Base-by-base conservation (phyloP, 1,284 basidiomycete species). In the Neonothopanus nambi region DNA sequence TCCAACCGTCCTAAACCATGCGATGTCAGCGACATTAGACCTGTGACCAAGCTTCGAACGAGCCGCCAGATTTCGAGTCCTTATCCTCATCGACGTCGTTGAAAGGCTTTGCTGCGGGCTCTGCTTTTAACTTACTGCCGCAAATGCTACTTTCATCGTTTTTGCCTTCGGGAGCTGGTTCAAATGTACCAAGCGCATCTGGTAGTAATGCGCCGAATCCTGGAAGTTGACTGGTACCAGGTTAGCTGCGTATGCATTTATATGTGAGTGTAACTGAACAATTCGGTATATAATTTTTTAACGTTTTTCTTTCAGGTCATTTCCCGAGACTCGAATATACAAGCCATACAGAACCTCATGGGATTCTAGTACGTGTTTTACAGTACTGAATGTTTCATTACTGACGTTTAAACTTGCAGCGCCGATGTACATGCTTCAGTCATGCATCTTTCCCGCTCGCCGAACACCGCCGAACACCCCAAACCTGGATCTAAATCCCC, bases 321-420 rank as follows among this genome's bases (percentile, higher is more conserved):
- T 90, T 82, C 61, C 89, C 89, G 5, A 74, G 79, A 37, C 66
- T 89, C 54, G 58, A 91, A 91, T 59, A 73, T 91, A 2, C 87
- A 91, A 68, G 87, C 76, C 1, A 86, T 91, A 24, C 89, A 91
- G 61, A 91, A 91, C 59, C 77, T 91, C 20, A 91, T 91, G 89
- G 89, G 89, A 24, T 72, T 77, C 5, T 72, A 82, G 85, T 89
- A 67, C 57, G 85, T 63, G 20, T 56, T 28, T 50, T 45, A 26
- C 37, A 13, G 49, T 23, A 5, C 45, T 42, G 9, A 9, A 8
- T 33, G 30, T 9, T 33, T 13, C 44, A 12, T n/a, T 33, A 18
- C 18, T 55, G 26, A 37, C 53, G 24, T 13, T 46, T 46, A 51
- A 13, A 36, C 35, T 15, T 28, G 52, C n/a, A 83, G 82, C 6